These are phyloP conservation scores for Corylus americana DNA, from an alignment of 306 rosid genomes.

Conservation along the genomic window DNA sequence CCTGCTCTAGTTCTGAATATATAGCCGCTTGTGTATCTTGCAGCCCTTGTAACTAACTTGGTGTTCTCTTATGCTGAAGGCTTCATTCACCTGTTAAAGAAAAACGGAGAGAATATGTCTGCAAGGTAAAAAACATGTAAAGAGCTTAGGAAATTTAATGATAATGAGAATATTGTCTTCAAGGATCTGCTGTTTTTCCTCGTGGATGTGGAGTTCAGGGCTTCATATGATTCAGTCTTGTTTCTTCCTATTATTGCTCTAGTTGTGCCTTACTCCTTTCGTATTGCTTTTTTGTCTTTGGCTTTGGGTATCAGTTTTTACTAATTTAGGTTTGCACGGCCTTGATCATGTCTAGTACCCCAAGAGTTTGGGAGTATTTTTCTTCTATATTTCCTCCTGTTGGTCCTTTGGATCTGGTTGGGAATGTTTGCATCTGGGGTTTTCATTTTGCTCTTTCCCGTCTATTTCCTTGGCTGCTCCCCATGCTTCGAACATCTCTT, in stretches of 20 bases:
- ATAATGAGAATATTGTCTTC: constrained; percentile 49
- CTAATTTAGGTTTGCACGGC: constrained; percentile 23
- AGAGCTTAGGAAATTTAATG: constrained; percentile 55
- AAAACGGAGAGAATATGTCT: constrained; percentile 97
- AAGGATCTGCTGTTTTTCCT: constrained; percentile 48
- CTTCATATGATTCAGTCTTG: constrained; percentile 18
- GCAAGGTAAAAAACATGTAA: constrained; percentile 84
- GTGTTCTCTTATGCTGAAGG: constrained; percentile 99
- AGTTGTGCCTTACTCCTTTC: not conserved
- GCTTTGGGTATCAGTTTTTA: constrained; percentile 27
- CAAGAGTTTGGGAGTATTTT: constrained; percentile 16
- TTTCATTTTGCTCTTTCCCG: constrained; percentile 25
- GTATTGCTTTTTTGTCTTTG: constrained; percentile 14
- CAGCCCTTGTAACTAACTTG: constrained; percentile 79
- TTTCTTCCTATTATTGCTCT: constrained; percentile 22
- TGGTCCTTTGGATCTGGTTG: constrained; percentile 24
- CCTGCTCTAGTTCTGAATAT: constrained; percentile 75
- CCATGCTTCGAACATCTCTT: constrained; percentile 17
- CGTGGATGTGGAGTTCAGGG: constrained; percentile 40
- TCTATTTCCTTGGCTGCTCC: constrained; percentile 25
- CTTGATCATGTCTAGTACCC: constrained; percentile 2
- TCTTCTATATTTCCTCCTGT: constrained; percentile 27
- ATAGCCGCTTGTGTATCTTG: constrained; percentile 77
- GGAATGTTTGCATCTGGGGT: constrained; percentile 19
- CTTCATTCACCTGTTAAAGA: constrained; percentile 98